Evolutionary conservation across 1,139 yeast genomes (phyloP).

Genomic region (Blastobotrys illinoisensis): DNA sequence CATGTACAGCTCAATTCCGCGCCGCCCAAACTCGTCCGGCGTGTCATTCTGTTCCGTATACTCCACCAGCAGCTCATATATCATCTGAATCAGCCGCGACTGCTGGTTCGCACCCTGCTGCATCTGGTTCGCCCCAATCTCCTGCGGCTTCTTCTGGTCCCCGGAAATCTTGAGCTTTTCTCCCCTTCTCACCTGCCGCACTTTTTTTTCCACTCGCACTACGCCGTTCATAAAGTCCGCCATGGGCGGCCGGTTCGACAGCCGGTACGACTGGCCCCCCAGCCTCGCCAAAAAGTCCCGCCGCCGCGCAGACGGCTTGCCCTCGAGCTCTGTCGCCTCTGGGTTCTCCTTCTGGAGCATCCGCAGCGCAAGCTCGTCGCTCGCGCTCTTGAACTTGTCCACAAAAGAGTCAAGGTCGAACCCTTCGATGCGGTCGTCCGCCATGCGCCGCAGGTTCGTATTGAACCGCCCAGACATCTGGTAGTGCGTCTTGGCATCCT

Average conservation of each 20-base stretch:
- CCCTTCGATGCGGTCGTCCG: background rate
- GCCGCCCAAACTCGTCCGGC: constrained; percentile 26
- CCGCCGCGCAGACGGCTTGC: constrained; percentile 1
- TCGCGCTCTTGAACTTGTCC: background rate
- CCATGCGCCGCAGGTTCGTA: background rate
- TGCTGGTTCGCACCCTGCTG: constrained; percentile 27
- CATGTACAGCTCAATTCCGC: constrained; percentile 52
- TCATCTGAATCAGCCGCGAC: constrained; percentile 13
- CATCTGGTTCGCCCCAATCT: constrained; percentile 48
- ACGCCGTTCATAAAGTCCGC: constrained; percentile 70
- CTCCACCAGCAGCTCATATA: constrained; percentile 34
- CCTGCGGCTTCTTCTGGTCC: constrained; percentile 48
- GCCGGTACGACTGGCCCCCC: constrained; percentile 49
- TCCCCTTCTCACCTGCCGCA: constrained; percentile 15
- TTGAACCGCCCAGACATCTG: background rate
- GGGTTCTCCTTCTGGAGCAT: background rate
- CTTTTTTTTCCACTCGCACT: constrained; percentile 54
- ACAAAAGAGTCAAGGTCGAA: background rate
- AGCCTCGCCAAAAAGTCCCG: constrained; percentile 29
- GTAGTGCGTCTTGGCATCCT: background rate
- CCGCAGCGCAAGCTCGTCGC: background rate
- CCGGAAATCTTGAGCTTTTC: constrained; percentile 19
- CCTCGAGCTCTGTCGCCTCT: background rate
- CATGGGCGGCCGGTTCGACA: constrained; percentile 46
- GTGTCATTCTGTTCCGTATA: constrained; percentile 52